Base-by-base conservation (phyloP, 202 grass and related monocot genomes). In the Carex arenaria region DNA sequence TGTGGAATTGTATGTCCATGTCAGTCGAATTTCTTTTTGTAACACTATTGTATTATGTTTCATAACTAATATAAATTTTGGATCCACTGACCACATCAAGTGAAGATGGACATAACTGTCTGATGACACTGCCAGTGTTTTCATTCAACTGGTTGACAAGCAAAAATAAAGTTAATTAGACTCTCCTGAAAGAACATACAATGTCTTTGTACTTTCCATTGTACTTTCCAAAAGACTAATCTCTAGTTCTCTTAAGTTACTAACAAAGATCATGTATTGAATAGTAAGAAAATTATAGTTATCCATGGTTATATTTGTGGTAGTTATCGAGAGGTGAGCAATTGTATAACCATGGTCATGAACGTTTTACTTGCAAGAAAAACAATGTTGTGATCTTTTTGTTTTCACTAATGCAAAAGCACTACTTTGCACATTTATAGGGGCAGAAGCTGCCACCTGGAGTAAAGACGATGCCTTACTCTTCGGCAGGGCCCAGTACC, bases 401-500 rank as follows among this genome's bases (percentile, higher is more conserved):
- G 5, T 65, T 67, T 31, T 81, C 34, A 4, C 67, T 72, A 65
- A 42, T 82, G 53, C 59, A 17, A 12, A 40, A 78, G 14, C 4
- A 42, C 10, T 84, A 70, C 64, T 72, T 84, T 64, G 61, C 84
- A 53, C 36, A 71, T 82, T 82, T 94, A 20, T 61, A 95, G 89
- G 89, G 91, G 47, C 90, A 89, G 67, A 94, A 93, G 85, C 65
- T 89, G 68, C 87, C 90, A 56, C 66, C 92, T 82, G 86, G 85
- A 71, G 57, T 75, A 71, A 93, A 93, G 80, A 65, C 88, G 14
- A 89, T 92, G 80, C 66, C 84, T 54, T 76, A 81, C 61, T 71
- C 87, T 93, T 85, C 92, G 49, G 89, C 84, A 26, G 92, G 94
- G 83, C 86, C 89, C 43, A 99, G 91, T 75, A 89, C 84, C 60